Percentiles rank a stretch among this genome's conserved stretches.
These are phyloP conservation scores for Selaginella tamariscina DNA, from an alignment of 75 land plant genomes.

Conservation along the genomic window DNA sequence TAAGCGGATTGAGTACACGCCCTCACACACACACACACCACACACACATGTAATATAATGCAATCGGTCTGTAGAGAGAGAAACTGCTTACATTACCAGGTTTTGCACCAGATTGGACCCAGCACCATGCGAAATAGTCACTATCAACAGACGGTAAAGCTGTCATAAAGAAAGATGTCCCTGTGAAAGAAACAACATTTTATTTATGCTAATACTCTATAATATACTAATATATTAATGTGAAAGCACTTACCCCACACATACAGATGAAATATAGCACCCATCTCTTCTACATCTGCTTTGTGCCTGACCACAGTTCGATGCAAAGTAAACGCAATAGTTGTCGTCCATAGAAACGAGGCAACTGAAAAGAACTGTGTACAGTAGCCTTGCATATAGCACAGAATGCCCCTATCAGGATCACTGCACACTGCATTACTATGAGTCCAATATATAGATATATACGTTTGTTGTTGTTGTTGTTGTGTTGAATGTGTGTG, in stretches of 20 bases:
- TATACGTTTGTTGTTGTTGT: too few species aligned
- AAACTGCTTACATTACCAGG: constrained; percentile 53
- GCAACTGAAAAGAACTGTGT: constrained; percentile 96
- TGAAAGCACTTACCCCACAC: constrained; percentile 74
- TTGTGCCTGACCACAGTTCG: constrained; percentile 92
- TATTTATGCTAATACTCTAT: too few species aligned
- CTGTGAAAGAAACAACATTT: constrained; percentile 40
- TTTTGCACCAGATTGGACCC: constrained; percentile 43
- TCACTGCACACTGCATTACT: constrained; percentile 41
- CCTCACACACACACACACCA: too few species aligned
- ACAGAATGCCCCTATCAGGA: constrained; percentile 62
- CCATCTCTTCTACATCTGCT: constrained; percentile 90
- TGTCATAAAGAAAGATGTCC: constrained; percentile 67
- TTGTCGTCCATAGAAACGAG: constrained; percentile 92
- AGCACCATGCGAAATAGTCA: constrained; percentile 74
- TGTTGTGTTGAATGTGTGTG: too few species aligned
- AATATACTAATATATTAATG: too few species aligned
- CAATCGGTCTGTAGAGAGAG: background rate
- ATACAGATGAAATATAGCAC: constrained; percentile 70
- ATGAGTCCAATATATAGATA: too few species aligned
- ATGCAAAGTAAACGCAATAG: constrained; percentile 89
- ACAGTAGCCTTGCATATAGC: constrained; percentile 78
- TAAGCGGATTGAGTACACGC: too few species aligned
- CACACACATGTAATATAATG: too few species aligned
- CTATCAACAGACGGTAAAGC: constrained; percentile 64